These are phyloP conservation scores for Uronychia binucleata DNA, from an alignment of 73 alveolate genomes.

Conservation along the genomic window DNA sequence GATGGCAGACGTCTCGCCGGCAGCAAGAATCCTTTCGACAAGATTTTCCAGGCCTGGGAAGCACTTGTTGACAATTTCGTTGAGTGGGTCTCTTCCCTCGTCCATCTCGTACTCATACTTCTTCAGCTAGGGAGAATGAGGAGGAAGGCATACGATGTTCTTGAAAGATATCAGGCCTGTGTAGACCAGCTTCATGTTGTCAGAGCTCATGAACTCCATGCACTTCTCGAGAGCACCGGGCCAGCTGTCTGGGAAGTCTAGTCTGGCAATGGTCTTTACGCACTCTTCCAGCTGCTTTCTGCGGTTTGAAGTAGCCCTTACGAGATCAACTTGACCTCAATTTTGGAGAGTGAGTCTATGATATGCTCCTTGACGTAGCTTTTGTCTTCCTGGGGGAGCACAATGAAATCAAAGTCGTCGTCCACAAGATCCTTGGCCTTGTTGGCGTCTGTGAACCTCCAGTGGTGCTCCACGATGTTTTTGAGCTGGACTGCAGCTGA, in stretches of 20 bases:
- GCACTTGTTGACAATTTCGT: constrained; percentile 44
- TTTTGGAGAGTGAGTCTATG: constrained; percentile 11
- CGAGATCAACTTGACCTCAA: not conserved
- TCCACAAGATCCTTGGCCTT: constrained; percentile 43
- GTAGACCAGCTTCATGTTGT: not conserved
- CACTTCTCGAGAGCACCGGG: not conserved
- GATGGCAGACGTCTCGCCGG: constrained; percentile 42
- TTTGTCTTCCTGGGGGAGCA: constrained; percentile 39
- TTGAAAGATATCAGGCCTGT: constrained; percentile 10
- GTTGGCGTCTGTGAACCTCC: constrained; percentile 52
- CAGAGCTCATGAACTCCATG: constrained; percentile 11
- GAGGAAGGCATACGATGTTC: not conserved
- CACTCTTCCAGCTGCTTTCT: constrained; percentile 11
- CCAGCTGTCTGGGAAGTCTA: constrained; percentile 58
- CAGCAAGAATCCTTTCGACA: constrained; percentile 22
- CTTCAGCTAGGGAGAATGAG: not conserved
- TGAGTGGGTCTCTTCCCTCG: constrained; percentile 60
- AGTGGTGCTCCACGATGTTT: constrained; percentile 59
- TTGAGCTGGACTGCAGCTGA: constrained; percentile 63
- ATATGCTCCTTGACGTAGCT: constrained; percentile 31
- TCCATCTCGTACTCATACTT: constrained; percentile 70
- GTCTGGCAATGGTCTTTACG: constrained; percentile 28
- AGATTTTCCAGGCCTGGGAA: constrained; percentile 62
- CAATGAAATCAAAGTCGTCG: constrained; percentile 48
- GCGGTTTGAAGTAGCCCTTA: not conserved